Conservation (phyloP, 805 yeast genomes). For the Pichia thaimueangensis region DNA sequence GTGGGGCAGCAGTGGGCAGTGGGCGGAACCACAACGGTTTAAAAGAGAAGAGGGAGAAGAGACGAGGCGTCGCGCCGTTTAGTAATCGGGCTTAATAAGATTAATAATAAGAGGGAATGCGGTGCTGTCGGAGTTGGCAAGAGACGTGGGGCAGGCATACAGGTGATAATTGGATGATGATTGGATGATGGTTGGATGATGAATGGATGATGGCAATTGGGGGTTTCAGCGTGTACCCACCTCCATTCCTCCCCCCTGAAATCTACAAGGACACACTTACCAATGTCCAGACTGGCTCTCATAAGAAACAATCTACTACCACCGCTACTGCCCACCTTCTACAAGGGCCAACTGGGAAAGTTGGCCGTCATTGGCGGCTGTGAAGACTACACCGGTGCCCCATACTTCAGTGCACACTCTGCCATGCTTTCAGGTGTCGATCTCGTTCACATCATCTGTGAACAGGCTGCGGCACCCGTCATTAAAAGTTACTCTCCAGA, state of each 20-base stretch:
- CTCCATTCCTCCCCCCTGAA: too few species aligned
- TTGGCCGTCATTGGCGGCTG: conserved; percentile 89
- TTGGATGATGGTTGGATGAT: too few species aligned
- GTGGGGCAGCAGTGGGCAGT: background rate
- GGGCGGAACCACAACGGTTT: too few species aligned
- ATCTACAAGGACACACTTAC: too few species aligned
- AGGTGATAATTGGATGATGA: too few species aligned
- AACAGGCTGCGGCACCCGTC: conserved; percentile 64
- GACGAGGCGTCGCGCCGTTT: too few species aligned
- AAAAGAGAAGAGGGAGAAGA: too few species aligned
- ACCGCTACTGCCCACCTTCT: conserved; percentile 62
- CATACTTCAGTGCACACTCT: conserved; percentile 82
- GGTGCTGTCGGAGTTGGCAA: too few species aligned
- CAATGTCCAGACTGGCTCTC: conserved; percentile 1
- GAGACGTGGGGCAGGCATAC: background rate
- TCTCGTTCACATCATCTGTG: conserved; percentile 86
- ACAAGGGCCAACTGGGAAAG: conserved; percentile 90
- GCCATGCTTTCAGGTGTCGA: conserved; percentile 84
- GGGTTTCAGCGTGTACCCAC: too few species aligned
- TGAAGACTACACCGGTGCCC: conserved; percentile 96
- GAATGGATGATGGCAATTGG: too few species aligned
- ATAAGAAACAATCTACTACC: conserved; percentile 49
- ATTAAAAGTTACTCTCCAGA: conserved; percentile 89
- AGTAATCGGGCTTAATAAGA: too few species aligned
- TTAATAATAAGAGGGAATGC: too few species aligned